phyloP scores from a whole-genome alignment of 306 rosid species.

The Vigna radiata region DNA sequence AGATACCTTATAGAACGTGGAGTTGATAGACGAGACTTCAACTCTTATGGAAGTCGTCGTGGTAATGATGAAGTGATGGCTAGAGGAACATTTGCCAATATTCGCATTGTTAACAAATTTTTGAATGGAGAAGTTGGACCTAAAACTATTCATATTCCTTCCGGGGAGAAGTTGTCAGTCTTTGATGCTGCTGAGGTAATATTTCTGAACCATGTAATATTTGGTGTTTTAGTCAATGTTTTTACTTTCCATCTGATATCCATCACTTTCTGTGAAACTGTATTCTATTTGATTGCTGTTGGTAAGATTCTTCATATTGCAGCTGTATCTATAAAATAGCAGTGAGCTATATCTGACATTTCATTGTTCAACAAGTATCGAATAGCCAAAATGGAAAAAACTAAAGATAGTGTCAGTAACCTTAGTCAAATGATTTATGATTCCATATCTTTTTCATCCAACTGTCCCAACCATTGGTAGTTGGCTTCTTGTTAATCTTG shows the following conservation, averaged over 20 bases:
- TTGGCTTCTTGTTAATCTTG: conserved; percentile 7
- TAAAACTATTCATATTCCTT: conserved; percentile 84
- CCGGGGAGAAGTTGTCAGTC: conserved; percentile 86
- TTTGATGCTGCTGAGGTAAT: conserved; percentile 88
- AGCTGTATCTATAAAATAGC: neutral
- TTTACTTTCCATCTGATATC: conserved; percentile 20
- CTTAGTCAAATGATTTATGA: neutral
- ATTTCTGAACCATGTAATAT: conserved; percentile 37
- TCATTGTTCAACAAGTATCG: neutral
- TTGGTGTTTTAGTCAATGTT: conserved; percentile 15
- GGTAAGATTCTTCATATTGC: conserved; percentile 23
- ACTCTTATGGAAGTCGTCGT: conserved; percentile 98
- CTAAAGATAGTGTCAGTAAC: neutral
- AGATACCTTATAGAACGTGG: conserved; percentile 86
- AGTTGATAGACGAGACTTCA: conserved; percentile 90
- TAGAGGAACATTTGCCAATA: conserved; percentile 93
- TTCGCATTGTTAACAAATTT: conserved; percentile 88
- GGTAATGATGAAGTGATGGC: conserved; percentile 97
- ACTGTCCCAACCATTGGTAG: neutral
- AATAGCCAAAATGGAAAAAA: neutral
- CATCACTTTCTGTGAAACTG: neutral
- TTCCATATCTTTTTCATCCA: neutral
- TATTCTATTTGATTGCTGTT: neutral
- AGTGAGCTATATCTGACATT: neutral
- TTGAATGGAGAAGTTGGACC: conserved; percentile 97